Conservation (phyloP, 2,329 filamentous ascomycete genomes). For the Fusarium nanum region DNA sequence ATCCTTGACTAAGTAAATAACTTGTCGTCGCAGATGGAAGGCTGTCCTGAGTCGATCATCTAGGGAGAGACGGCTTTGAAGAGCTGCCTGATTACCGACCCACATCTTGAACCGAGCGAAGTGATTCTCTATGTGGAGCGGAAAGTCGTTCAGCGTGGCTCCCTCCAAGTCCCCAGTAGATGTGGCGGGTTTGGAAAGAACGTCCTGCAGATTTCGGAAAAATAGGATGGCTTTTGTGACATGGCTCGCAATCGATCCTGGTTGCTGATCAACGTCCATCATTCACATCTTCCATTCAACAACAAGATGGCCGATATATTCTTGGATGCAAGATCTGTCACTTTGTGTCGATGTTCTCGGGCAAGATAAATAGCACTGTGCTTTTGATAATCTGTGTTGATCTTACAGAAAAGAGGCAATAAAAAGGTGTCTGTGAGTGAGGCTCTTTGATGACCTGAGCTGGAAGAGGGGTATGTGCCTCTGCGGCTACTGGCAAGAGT, state of each 20-base stretch:
- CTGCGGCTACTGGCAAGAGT: neutral
- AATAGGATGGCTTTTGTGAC: neutral
- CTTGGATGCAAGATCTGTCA: too few relatives aligned
- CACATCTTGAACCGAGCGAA: slow-evolving; percentile 38
- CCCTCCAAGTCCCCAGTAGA: fast-evolving
- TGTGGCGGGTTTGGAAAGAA: fast-evolving
- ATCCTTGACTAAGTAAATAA: slow-evolving; percentile 40
- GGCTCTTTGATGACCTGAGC: neutral
- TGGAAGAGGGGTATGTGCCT: slow-evolving; percentile 6
- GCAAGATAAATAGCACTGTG: too few relatives aligned
- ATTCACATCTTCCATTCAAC: neutral
- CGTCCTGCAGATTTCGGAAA: neutral
- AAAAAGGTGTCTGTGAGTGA: fast-evolving
- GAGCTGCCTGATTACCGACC: slow-evolving; percentile 33
- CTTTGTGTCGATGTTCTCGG: too few relatives aligned
- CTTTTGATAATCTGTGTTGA: fast-evolving
- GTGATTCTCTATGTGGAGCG: neutral
- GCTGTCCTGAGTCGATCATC: slow-evolving; percentile 40
- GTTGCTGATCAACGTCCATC: neutral
- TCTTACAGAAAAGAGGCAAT: neutral
- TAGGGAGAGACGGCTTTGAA: slow-evolving; percentile 28
- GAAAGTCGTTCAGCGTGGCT: fast-evolving
- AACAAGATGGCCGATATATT: fast-evolving
- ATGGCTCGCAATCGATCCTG: slow-evolving; percentile 3
- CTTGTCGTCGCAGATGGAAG: slow-evolving; percentile 32